phyloP scores from a whole-genome alignment of 139 green algal species.

The Volvox africanus region DNA sequence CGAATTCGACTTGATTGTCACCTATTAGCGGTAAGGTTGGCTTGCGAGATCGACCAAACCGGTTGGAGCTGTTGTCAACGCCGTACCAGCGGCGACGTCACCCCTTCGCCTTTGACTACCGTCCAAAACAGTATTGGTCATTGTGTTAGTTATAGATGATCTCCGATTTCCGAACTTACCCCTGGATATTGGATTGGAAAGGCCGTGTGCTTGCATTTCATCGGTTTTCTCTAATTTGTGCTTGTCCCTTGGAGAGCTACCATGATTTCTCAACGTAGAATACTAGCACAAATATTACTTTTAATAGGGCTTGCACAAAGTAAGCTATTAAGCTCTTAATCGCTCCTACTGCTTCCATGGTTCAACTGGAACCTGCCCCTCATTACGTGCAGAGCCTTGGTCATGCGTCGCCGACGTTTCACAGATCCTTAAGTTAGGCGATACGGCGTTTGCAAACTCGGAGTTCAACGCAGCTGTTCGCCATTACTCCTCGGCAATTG shows the following conservation, averaged over 20 bases:
- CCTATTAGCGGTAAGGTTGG: background rate
- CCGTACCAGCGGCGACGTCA: background rate
- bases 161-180: too few relatives aligned
- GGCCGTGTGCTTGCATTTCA: too few relatives aligned
- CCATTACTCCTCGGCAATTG: constrained; percentile 60
- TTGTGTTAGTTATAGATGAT: too few relatives aligned
- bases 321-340: background rate
- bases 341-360: background rate
- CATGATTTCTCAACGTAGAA: background rate
- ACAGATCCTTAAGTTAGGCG: constrained; percentile 50
- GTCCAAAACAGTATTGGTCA: background rate
- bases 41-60: background rate
- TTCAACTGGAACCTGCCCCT: background rate
- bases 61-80: background rate
- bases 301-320: constrained; percentile 1
- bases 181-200: too few relatives aligned
- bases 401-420: constrained; percentile 35
- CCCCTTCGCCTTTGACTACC: background rate
- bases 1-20: too few relatives aligned
- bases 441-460: constrained; percentile 53
- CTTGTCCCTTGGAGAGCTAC: too few relatives aligned
- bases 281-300: background rate
- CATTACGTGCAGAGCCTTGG: background rate
- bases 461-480: constrained; percentile 57
- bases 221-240: too few relatives aligned